Evolutionary conservation across 176 grass and related monocot species (phyloP).

Genomic region (Hsuehochloa calcarea): DNA sequence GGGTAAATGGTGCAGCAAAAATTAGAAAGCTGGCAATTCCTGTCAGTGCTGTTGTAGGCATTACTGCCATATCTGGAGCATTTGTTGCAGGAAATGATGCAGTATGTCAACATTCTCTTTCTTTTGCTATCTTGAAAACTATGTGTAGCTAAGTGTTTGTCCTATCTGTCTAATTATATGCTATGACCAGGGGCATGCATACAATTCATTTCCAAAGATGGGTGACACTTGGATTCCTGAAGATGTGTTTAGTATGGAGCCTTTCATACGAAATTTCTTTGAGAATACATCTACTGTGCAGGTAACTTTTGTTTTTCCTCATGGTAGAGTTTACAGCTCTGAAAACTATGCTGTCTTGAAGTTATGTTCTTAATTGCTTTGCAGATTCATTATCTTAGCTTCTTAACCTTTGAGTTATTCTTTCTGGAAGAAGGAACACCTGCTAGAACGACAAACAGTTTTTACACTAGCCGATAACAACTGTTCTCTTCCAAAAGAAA

Average conservation of each 20-base stretch:
- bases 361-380: not conserved
- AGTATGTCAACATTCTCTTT: constrained; percentile 46
- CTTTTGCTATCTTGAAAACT: constrained; percentile 26
- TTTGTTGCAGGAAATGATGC: constrained; percentile 98
- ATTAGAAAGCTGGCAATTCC: constrained; percentile 72
- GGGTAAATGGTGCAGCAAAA: constrained; percentile 76
- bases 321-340: not conserved
- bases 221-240: constrained; percentile 95
- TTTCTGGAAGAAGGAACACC: constrained; percentile 1
- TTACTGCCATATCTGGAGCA: constrained; percentile 90
- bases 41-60: constrained; percentile 69
- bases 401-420: not conserved
- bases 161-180: constrained; percentile 25
- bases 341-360: constrained; percentile 2
- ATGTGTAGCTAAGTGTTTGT: not conserved
- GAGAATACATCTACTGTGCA: constrained; percentile 90
- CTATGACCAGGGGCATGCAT: constrained; percentile 79
- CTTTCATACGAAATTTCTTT: constrained; percentile 82
- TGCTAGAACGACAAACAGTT: not conserved
- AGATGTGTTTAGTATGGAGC: constrained; percentile 84
- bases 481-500: not conserved
- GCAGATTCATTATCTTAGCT: not conserved
- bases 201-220: constrained; percentile 99
- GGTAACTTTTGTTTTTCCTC: constrained; percentile 38
- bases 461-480: not conserved